These are phyloP conservation scores for Pisolithus marmoratus DNA, from an alignment of 768 basidiomycete genomes.

Conservation along the genomic window DNA sequence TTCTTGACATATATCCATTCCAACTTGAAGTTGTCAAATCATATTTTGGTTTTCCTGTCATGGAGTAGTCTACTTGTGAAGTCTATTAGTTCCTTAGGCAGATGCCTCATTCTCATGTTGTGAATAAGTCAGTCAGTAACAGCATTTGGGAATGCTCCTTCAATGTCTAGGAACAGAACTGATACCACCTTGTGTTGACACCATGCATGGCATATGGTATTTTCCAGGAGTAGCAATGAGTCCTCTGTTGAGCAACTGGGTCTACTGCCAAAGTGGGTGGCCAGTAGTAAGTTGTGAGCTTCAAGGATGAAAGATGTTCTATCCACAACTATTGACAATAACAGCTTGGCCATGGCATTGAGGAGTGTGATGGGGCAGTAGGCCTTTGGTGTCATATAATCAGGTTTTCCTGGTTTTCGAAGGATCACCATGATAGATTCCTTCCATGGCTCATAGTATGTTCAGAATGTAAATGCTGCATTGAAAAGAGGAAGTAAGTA, in stretches of 20 bases:
- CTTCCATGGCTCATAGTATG: too few relatives aligned
- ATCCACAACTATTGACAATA: too few relatives aligned
- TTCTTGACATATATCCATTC: background rate
- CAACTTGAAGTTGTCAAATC: background rate
- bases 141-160: slow-evolving; percentile 39
- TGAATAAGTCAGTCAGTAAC: slow-evolving; percentile 26
- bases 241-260: slow-evolving; percentile 35
- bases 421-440: too few relatives aligned
- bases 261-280: slow-evolving; percentile 33
- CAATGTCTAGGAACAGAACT: slow-evolving; percentile 37
- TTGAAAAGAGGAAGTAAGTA: too few relatives aligned
- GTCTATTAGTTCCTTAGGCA: background rate
- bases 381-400: slow-evolving; percentile 29
- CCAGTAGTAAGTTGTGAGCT: slow-evolving; percentile 21
- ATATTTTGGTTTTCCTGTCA: background rate
- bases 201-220: slow-evolving; percentile 37
- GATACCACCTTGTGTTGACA: slow-evolving; percentile 27
- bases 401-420: slow-evolving; percentile 26
- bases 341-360: slow-evolving; percentile 7
- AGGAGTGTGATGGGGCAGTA: slow-evolving; percentile 35
- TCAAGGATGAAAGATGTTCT: too few relatives aligned
- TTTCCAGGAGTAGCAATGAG: slow-evolving; percentile 27
- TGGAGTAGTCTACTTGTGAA: background rate
- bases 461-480: too few relatives aligned
- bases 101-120: slow-evolving; percentile 15